Evolutionary conservation across 768 basidiomycete genomes (phyloP).

Genomic region (Clitopilus hobsonii): DNA sequence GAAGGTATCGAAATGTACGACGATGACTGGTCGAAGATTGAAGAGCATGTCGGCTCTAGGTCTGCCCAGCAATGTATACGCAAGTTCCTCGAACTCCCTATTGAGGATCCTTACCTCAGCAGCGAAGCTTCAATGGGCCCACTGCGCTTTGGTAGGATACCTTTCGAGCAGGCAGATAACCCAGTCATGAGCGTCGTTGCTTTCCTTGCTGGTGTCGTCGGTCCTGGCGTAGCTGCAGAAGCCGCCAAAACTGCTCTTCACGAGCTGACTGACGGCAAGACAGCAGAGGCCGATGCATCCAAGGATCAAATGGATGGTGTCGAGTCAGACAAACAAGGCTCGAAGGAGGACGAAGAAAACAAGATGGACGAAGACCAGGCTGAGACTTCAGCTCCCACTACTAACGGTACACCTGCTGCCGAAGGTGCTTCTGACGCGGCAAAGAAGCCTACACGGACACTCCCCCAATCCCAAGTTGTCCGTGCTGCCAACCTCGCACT

Average conservation of each 20-base stretch:
- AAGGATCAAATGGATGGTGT: constrained; percentile 24
- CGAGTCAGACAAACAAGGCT: constrained; percentile 21
- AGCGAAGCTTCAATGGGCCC: constrained; percentile 74
- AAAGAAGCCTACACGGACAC: constrained; percentile 32
- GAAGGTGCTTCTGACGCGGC: constrained; percentile 32
- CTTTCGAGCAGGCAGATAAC: constrained; percentile 94
- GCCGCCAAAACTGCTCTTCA: constrained; percentile 90
- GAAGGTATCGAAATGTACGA: constrained; percentile 98
- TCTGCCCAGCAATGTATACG: constrained; percentile 93
- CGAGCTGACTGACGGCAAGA: constrained; percentile 64
- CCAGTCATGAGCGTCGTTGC: constrained; percentile 99
- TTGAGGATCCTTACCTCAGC: constrained; percentile 90
- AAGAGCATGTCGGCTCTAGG: constrained; percentile 90
- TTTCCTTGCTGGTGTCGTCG: constrained; percentile 90
- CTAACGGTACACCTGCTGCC: constrained; percentile 17
- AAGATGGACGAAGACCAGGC: constrained; percentile 43
- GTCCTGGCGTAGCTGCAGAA: constrained; percentile 85
- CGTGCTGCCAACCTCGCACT: constrained; percentile 87
- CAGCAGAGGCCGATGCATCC: constrained; percentile 27
- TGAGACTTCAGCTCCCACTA: constrained; percentile 18
- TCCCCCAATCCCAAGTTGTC: constrained; percentile 71
- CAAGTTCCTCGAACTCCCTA: constrained; percentile 93
- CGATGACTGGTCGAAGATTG: constrained; percentile 92
- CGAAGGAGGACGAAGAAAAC: constrained; percentile 34
- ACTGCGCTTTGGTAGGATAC: constrained; percentile 71